Evolutionary conservation across 208 protist genomes (phyloP), one percentile per base, ranked within the genome.

Genomic region (Porcisia deanei): DNA sequence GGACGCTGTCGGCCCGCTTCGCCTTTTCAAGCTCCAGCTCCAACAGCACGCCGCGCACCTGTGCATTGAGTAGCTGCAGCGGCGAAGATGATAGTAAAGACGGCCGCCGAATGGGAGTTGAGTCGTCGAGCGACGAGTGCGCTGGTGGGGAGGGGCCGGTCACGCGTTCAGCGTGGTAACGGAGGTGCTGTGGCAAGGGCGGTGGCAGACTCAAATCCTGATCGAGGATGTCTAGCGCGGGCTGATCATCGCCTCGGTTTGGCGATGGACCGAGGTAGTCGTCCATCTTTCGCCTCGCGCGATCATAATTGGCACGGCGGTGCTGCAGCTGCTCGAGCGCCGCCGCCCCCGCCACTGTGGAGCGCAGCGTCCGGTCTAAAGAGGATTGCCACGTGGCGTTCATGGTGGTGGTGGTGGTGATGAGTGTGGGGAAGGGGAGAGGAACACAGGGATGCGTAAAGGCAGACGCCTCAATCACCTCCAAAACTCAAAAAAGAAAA

Each of bases 1-100:
- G 87, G 37, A 92, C 79, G 59, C 80, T 81, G 73, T 91, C 85
- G 1, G 75, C 80, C 64, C 90, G 90, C n/a, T 90, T 85, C 10
- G 75, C 77, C 41, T 88, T 87, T 84, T 95, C 92, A 45, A 93
- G 84, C 77, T 94, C 89, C 37, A 97, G 70, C 73, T 94, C 90
- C 41, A 86, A 75, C 41, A 87, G 34, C 25, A 84, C 83, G 22
- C 86, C 91, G 22, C 87, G 82, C 71, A 94, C 60, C 75, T 91
- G 82, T 0, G 84, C 86, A 52, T 89, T 73, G 14, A 89, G 53
- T 25, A 92, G 61, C 65, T 82, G 72, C 22, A 82, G 72, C 22
- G 78, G 66, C n/a, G 78, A 75, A 20, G 71, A 65, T 4, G 55
- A 69, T 25, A 54, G 20, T 22, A 54, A 37, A 30, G n/a, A 45